Evolutionary conservation across 331 rosid species (phyloP).

Genomic region (Malus hybrid): DNA sequence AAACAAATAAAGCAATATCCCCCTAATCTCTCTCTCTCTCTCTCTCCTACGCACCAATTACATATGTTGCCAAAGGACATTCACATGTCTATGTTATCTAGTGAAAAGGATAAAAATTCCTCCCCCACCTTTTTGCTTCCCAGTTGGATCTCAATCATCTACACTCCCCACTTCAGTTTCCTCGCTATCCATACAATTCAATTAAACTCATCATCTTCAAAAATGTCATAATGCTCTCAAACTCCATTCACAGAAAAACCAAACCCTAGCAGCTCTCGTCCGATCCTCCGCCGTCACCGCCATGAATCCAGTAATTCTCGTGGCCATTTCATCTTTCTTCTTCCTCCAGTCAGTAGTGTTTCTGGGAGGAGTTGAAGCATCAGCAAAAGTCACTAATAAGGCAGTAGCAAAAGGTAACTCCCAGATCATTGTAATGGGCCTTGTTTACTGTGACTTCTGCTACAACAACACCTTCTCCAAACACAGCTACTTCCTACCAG

Average conservation of each 20-base stretch:
- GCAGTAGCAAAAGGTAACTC: conserved; percentile 28
- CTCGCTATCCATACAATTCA: conserved; percentile 40
- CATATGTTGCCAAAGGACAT: conserved; percentile 68
- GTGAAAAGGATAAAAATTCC: conserved; percentile 42
- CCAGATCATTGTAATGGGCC: conserved; percentile 88
- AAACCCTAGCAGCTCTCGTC: not conserved
- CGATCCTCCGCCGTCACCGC: not conserved
- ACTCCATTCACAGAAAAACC: conserved; percentile 11
- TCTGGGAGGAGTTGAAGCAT: conserved; percentile 52
- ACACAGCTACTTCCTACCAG: conserved; percentile 83
- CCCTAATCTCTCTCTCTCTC: conserved; percentile 23
- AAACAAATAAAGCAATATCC: not conserved
- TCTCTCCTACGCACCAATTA: conserved; percentile 69
- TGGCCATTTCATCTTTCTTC: conserved; percentile 38
- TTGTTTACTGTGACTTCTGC: conserved; percentile 92
- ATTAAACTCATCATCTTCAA: conserved; percentile 31
- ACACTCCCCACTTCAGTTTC: conserved; percentile 9
- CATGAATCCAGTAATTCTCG: conserved; percentile 43
- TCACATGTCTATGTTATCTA: conserved; percentile 89
- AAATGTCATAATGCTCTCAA: conserved; percentile 32
- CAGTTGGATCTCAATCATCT: conserved; percentile 48
- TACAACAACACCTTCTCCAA: conserved; percentile 81
- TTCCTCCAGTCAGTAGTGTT: conserved; percentile 26
- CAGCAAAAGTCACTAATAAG: conserved; percentile 25
- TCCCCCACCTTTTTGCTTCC: conserved; percentile 26